Percentiles rank a stretch among this genome's conserved stretches.
phyloP scores from a whole-genome alignment of 495 filamentous ascomycete genomes.

The Emericellopsis terricola region DNA sequence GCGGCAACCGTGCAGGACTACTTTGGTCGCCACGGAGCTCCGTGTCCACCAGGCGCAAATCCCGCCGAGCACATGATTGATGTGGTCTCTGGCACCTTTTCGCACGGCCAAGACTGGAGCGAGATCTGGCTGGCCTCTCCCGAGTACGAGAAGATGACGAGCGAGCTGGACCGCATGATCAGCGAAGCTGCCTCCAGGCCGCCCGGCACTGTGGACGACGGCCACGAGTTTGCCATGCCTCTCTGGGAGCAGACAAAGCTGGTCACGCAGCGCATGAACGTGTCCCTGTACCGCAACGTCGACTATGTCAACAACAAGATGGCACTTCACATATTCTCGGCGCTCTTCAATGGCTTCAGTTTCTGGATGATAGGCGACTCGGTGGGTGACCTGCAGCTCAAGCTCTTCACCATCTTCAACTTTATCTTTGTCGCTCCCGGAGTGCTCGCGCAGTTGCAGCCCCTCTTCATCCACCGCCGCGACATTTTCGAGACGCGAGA shows the following conservation, averaged over 20 bases:
- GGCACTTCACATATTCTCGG: constrained; percentile 34
- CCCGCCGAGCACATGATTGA: constrained; percentile 79
- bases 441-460: constrained; percentile 52
- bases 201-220: constrained; percentile 22
- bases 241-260: constrained; percentile 23
- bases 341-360: constrained; percentile 68
- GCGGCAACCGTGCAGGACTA: constrained; percentile 26
- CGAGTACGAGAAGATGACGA: constrained; percentile 44
- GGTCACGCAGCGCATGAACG: constrained; percentile 44
- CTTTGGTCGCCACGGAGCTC: constrained; percentile 46
- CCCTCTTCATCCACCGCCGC: constrained; percentile 69
- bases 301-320: constrained; percentile 53
- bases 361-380: constrained; percentile 62
- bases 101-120: constrained; percentile 55
- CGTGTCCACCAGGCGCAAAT: constrained; percentile 49
- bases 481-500: constrained; percentile 63
- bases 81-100: constrained; percentile 40
- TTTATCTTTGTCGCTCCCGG: constrained; percentile 61
- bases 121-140: constrained; percentile 57
- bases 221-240: constrained; percentile 23
- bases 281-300: constrained; percentile 66
- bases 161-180: constrained; percentile 58
- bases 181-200: constrained; percentile 4
- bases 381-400: constrained; percentile 56
- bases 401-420: constrained; percentile 63